phyloP scores from a whole-genome alignment of 352 stramenopile species.

The Aphanomyces invadans region DNA sequence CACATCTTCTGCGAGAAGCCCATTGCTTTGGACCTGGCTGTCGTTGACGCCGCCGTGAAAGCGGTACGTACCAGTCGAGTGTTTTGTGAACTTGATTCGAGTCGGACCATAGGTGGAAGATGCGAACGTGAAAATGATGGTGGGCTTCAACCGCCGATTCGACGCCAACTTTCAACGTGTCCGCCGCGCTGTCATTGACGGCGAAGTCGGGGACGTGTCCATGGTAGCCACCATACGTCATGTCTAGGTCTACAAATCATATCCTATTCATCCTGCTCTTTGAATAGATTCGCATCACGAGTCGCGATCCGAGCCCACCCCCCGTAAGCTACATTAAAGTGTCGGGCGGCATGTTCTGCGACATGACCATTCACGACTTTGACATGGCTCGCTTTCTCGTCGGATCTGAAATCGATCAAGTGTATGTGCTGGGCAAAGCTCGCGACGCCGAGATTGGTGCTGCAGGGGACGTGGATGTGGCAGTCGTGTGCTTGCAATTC shows the following conservation, averaged over 20 bases:
- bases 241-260: no score
- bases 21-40: slow-evolving; percentile 85
- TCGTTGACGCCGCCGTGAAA: slow-evolving; percentile 47
- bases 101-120: slow-evolving; percentile 25
- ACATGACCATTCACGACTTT: slow-evolving; percentile 96
- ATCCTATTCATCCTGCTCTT: not conserved
- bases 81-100: no score
- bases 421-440: slow-evolving; percentile 56
- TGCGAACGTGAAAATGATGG: slow-evolving; percentile 91
- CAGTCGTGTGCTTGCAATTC: slow-evolving; percentile 87
- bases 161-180: slow-evolving; percentile 91
- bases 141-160: slow-evolving; percentile 90
- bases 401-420: slow-evolving; percentile 57
- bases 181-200: slow-evolving; percentile 63
- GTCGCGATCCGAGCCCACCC: slow-evolving; percentile 42
- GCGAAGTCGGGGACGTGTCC: slow-evolving; percentile 86
- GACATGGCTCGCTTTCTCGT: slow-evolving; percentile 92
- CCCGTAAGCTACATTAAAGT: slow-evolving; percentile 41
- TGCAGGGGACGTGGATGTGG: slow-evolving; percentile 86
- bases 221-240: slow-evolving; percentile 37
- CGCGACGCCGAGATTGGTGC: slow-evolving; percentile 53
- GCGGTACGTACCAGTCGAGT: no score
- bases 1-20: slow-evolving; percentile 96
- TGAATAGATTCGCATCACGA: slow-evolving; percentile 43
- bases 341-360: slow-evolving; percentile 89